Evolutionary conservation across 129 eudicot genomes (phyloP).

Genomic region (Sambucus nigra): DNA sequence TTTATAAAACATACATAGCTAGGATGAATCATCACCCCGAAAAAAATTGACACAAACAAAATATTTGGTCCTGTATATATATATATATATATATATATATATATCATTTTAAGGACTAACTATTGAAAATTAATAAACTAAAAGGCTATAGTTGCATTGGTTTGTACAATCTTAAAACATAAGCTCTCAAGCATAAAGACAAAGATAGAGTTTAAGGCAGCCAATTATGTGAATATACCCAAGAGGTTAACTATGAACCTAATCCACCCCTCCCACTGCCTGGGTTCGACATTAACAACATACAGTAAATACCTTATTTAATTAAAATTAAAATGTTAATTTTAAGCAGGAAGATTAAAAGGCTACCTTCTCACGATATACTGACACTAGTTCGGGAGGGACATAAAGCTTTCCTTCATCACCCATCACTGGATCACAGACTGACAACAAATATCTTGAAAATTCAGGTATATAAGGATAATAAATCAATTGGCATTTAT

Average conservation of each 20-base stretch:
- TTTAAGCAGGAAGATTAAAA: neutral
- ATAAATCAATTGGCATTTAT: too few relatives aligned
- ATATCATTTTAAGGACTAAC: neutral
- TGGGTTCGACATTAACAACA: neutral
- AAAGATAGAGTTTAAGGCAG: neutral
- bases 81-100: too few relatives aligned
- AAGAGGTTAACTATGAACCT: neutral
- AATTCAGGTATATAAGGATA: neutral
- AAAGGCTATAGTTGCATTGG: neutral
- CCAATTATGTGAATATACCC: neutral
- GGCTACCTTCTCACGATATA: constrained; percentile 90
- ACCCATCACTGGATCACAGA: constrained; percentile 99
- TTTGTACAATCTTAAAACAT: neutral
- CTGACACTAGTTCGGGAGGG: constrained; percentile 74
- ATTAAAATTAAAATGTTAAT: neutral
- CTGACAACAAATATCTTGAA: constrained; percentile 25
- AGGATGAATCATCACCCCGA: neutral
- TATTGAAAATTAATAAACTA: neutral
- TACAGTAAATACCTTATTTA: neutral
- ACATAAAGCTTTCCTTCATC: constrained; percentile 98
- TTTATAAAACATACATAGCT: neutral
- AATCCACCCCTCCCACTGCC: neutral
- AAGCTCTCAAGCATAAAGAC: neutral
- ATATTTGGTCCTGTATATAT: neutral
- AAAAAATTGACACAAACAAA: neutral